Evolutionary conservation across 2,329 filamentous ascomycete species (phyloP), one percentile per base, ranked within the genome.

Genomic region (Furcasterigmium furcatum): DNA sequence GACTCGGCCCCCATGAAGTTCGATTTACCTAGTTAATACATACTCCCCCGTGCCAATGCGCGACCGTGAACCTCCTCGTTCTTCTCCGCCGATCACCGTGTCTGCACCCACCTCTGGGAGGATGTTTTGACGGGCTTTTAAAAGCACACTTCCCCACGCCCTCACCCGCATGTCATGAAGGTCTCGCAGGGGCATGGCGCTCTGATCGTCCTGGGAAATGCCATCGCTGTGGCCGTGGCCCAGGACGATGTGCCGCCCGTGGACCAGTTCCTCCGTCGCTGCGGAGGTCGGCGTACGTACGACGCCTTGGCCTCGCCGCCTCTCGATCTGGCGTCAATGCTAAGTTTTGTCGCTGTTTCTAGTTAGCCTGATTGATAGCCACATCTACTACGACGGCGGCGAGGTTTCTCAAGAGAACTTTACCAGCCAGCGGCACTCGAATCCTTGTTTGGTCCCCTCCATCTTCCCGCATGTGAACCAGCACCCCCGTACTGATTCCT

Each of bases 331-430:
- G 16, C 13, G 30, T n/a, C n/a, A n/a, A n/a, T n/a, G n/a, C n/a
- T n/a, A n/a, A 27, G 7, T 27, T 12, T 7, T 34, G 12, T 8
- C 4, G 14, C 14, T 12, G 10, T 8, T 14, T 8, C 9, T 14
- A 49, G 53, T 45, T 2, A 44, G 44, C 8, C 58, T 61, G 13
- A 47, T 68, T 9, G 64, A 63, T 13, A 52, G 67, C 49, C 63
- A 64, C 40, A 48, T 62, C 42, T 70, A 69, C 42, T 60, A 69
- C 43, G 64, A 70, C 43, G 66, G 66, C 44, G 66, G 67, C 16
- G 60, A 64, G 49, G 38, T 66, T 1, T 64, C 57, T 9, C 47
- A 49, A 25, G 41, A 38, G 5, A 42, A 29, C 1, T 25, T 32
- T 0, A 41, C 41, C 21, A 16, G 38, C 12, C 13, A 34, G 21